A percentile compares a stretch with the other conserved stretches of the same genome.
Conservation (phyloP, 306 rosid species). For the Acmispon strigosus region DNA sequence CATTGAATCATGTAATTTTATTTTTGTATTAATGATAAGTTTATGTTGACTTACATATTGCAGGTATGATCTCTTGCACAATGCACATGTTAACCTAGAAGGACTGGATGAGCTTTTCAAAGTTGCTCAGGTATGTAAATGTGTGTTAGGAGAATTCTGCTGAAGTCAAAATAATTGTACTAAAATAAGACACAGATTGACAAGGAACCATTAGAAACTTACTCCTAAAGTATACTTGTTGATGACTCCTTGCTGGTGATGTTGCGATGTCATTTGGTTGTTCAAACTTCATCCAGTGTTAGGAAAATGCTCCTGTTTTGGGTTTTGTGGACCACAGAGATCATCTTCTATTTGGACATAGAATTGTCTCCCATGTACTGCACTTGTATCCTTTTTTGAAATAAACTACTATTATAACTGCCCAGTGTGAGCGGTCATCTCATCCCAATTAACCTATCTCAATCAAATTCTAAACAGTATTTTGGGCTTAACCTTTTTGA, state of each 20-base stretch:
- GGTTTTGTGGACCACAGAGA: not conserved
- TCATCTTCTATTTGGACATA: not conserved
- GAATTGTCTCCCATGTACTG: not conserved
- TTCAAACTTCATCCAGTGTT: not conserved
- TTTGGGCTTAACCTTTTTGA: not conserved
- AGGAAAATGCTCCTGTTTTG: not conserved
- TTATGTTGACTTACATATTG: slow-evolving; percentile 27
- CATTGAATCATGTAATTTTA: not conserved
- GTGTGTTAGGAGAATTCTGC: slow-evolving; percentile 14
- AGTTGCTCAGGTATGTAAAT: slow-evolving; percentile 79
- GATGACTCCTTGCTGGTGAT: not conserved
- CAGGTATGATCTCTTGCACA: slow-evolving; percentile 97
- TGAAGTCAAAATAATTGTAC: slow-evolving; percentile 8
- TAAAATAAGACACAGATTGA: not conserved
- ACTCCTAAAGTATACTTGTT: not conserved
- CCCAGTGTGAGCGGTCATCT: slow-evolving; percentile 4
- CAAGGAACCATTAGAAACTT: not conserved
- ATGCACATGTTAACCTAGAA: slow-evolving; percentile 86
- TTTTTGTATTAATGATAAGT: slow-evolving; percentile 6
- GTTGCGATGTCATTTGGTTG: not conserved
- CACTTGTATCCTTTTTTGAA: not conserved
- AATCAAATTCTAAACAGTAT: slow-evolving; percentile 9
- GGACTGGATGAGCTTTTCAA: slow-evolving; percentile 91
- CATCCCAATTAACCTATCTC: not conserved
- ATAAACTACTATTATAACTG: not conserved